phyloP scores from a whole-genome alignment of 2,329 filamentous ascomycete species.

The Aureobasidium sp. region DNA sequence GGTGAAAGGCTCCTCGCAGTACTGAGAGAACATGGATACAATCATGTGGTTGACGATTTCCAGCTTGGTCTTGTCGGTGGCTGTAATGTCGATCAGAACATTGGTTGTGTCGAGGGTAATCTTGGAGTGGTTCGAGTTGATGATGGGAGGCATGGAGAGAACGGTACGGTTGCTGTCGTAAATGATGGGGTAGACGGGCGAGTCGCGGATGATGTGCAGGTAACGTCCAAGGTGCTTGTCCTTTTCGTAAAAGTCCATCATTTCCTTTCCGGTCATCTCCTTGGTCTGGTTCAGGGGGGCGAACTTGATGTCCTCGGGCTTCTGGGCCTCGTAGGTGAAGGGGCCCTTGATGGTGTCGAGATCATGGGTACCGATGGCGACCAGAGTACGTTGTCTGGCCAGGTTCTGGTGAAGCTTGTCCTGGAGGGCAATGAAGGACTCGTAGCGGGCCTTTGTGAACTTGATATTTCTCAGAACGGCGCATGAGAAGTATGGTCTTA shows the following conservation, averaged over 20 bases:
- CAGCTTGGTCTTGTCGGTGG: constrained; percentile 90
- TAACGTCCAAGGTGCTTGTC: constrained; percentile 88
- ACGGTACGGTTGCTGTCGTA: constrained; percentile 82
- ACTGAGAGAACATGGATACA: constrained; percentile 93
- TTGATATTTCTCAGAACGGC: constrained; percentile 85
- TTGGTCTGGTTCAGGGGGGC: constrained; percentile 83
- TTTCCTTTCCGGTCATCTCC: constrained; percentile 75
- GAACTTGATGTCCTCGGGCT: constrained; percentile 90
- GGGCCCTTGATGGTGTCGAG: constrained; percentile 88
- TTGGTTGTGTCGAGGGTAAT: constrained; percentile 88
- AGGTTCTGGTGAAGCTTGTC: constrained; percentile 98
- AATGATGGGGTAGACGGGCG: constrained; percentile 90
- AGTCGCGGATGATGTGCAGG: constrained; percentile 89
- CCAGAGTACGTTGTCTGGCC: constrained; percentile 83
- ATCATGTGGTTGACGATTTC: constrained; percentile 95
- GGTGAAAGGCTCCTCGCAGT: constrained; percentile 81
- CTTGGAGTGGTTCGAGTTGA: constrained; percentile 96
- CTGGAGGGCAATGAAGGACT: constrained; percentile 95
- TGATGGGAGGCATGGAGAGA: constrained; percentile 92
- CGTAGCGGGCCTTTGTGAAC: constrained; percentile 85
- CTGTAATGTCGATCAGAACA: constrained; percentile 94
- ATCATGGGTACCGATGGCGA: constrained; percentile 97
- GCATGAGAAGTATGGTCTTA: constrained; percentile 82
- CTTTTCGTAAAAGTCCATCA: constrained; percentile 92
- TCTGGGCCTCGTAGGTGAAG: constrained; percentile 90